These are phyloP conservation scores for Ogataea degrootiae DNA, from an alignment of 805 yeast species.

Conservation along the genomic window DNA sequence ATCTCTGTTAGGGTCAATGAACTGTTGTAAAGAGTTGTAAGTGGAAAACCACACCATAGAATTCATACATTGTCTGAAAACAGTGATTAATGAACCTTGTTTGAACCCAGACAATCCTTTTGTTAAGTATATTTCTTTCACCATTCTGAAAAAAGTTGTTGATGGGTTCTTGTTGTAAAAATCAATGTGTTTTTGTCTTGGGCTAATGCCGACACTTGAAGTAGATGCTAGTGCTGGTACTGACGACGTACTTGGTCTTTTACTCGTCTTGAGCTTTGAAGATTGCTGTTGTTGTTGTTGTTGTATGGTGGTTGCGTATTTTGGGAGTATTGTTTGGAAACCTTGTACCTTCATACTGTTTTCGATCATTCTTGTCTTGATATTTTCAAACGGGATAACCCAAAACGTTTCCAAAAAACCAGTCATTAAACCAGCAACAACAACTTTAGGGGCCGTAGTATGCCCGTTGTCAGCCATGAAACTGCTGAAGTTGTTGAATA, in stretches of 20 bases:
- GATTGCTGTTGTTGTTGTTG: constrained; percentile 11
- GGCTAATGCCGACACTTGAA: neutral
- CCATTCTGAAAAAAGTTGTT: constrained; percentile 44
- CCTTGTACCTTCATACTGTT: constrained; percentile 41
- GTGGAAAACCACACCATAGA: constrained; percentile 82
- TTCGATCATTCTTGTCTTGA: constrained; percentile 78
- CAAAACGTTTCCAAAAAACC: constrained; percentile 78
- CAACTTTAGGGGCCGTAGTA: constrained; percentile 72
- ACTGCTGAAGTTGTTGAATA: constrained; percentile 70
- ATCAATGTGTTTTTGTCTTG: constrained; percentile 16
- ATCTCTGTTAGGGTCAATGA: constrained; percentile 49
- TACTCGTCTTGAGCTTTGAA: constrained; percentile 16
- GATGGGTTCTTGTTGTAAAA: constrained; percentile 51
- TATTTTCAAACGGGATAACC: constrained; percentile 87
- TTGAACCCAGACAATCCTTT: constrained; percentile 76
- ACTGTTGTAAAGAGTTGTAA: constrained; percentile 72
- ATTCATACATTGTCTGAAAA: constrained; percentile 71
- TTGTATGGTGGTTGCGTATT: constrained; percentile 1
- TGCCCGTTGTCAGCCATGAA: constrained; percentile 59
- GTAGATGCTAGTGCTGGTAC: too few relatives aligned
- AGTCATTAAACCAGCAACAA: constrained; percentile 79
- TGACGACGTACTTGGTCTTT: constrained; percentile 7
- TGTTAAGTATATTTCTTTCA: constrained; percentile 61
- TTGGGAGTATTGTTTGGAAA: constrained; percentile 21
- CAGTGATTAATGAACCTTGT: constrained; percentile 81